Evolutionary conservation across 495 filamentous ascomycete species (phyloP), one percentile per base, ranked within the genome.

Genomic region (Penicillium steckii): DNA sequence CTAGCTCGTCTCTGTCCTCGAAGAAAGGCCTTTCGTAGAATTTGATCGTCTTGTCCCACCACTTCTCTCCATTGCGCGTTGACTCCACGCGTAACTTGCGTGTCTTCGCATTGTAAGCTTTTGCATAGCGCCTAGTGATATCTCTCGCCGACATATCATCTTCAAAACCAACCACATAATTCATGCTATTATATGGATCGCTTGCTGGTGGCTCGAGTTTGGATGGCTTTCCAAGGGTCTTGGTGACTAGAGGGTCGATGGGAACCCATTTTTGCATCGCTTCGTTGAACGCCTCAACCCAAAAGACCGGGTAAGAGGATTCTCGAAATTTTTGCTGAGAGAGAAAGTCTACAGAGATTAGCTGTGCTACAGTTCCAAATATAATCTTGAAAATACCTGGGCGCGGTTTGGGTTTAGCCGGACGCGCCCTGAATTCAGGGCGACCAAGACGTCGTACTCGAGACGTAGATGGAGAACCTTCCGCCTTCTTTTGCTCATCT

Each of bases 201-300:
- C 79, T 83, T 9, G 84, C 74, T 0, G 95, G 89, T 0, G 94
- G 94, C 59, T 97, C 93, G 27, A 97, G 76, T 57, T 81, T 85
- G 3, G 77, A 77, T 2, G 90, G 82, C 56, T 88, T 91, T 58
- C 80, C 85, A 23, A 91, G 79, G 0, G 89, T 85, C 32, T 76
- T 72, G 2, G 90, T 96, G 25, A 91, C 89, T 3, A 97, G 62
- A 0, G 93, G 87, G 61, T 98, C 95, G 21, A 94, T 80, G 1
- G 90, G 80, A 44, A 95, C 79, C 92, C 92, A 97, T 77, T 91
- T 95, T 63, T 96, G 87, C 25, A 86, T 75, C 12, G 85, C 87
- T 49, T 82, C 74, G 60, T 96, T 89, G 60, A 95, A 90, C 2
- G 88, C 86, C 69, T 98, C 94, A 2, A 96, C 85, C 94, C 94